These are phyloP conservation scores for Phytophthora sojae DNA, from an alignment of 352 stramenopile genomes.

Conservation along the genomic window DNA sequence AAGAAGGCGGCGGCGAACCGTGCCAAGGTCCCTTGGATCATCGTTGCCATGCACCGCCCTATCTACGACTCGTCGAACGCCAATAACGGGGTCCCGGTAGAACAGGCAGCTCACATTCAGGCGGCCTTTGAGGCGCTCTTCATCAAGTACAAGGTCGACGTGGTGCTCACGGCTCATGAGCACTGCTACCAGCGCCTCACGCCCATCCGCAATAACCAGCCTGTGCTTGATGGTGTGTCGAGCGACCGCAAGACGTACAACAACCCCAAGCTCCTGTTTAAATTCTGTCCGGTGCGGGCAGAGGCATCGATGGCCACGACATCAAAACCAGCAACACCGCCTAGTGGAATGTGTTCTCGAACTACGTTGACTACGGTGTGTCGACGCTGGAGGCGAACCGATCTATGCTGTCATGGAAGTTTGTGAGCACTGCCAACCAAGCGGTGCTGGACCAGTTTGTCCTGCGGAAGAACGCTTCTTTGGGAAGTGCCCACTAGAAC, in stretches of 20 bases:
- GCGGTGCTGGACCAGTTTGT: constrained; percentile 39
- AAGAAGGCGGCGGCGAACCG: constrained; percentile 54
- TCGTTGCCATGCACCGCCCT: constrained; percentile 62
- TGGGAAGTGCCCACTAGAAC: not conserved
- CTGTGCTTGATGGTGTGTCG: constrained; percentile 36
- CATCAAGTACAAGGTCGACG: constrained; percentile 51
- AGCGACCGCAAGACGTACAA: constrained; percentile 33
- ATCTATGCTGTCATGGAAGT: constrained; percentile 39
- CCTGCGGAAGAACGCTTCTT: constrained; percentile 28
- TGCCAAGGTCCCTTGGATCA: constrained; percentile 51
- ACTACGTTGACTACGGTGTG: constrained; percentile 41
- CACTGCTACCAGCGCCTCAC: constrained; percentile 47
- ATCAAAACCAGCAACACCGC: constrained; percentile 17
- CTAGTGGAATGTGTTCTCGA: constrained; percentile 37
- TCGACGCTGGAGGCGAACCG: constrained; percentile 34
- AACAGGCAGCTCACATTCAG: constrained; percentile 49
- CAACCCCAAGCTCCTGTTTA: constrained; percentile 47
- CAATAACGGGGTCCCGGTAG: constrained; percentile 24
- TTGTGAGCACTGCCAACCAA: constrained; percentile 29
- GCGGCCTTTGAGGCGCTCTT: constrained; percentile 54
- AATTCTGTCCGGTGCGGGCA: constrained; percentile 35
- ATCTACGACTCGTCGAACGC: constrained; percentile 35
- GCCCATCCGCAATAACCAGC: constrained; percentile 27
- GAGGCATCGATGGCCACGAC: constrained; percentile 35
- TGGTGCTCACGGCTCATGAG: constrained; percentile 45